Percentiles rank a stretch among this genome's conserved stretches.
phyloP scores from a whole-genome alignment of 1,139 yeast species.

The Pichia sp. region DNA sequence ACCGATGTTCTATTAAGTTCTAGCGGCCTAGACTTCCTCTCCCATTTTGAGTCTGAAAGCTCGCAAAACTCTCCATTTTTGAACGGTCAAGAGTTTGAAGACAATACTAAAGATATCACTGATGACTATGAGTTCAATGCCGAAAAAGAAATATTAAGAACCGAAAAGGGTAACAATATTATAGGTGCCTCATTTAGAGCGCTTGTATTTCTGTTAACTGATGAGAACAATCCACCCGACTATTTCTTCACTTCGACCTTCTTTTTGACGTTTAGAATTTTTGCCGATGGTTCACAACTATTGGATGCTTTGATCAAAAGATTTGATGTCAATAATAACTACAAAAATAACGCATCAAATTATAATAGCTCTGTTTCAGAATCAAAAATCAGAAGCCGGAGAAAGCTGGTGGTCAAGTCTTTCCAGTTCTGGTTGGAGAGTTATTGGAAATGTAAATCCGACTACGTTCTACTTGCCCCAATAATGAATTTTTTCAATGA shows the following conservation, averaged over 20 bases:
- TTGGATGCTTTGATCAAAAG: slow-evolving; percentile 65
- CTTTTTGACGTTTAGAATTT: slow-evolving; percentile 74
- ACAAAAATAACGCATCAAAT: slow-evolving; percentile 25
- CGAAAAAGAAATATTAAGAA: slow-evolving; percentile 44
- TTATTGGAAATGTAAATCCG: slow-evolving; percentile 67
- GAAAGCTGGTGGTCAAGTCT: slow-evolving; percentile 62
- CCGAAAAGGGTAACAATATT: slow-evolving; percentile 35
- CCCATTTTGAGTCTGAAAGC: slow-evolving; percentile 25
- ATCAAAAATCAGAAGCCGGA: slow-evolving; percentile 54
- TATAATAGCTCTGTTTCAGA: slow-evolving; percentile 41
- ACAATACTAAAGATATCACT: slow-evolving; percentile 1
- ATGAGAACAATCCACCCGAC: slow-evolving; percentile 66
- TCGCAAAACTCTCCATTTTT: slow-evolving; percentile 27
- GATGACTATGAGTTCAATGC: slow-evolving; percentile 21
- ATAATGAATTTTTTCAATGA: slow-evolving; percentile 75
- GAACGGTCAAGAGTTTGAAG: slow-evolving; percentile 23
- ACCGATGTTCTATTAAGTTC: slow-evolving; percentile 50
- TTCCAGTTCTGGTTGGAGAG: slow-evolving; percentile 84
- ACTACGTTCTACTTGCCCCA: slow-evolving; percentile 59
- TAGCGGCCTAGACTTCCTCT: slow-evolving; percentile 53
- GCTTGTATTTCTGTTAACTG: slow-evolving; percentile 64
- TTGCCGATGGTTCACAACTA: slow-evolving; percentile 64
- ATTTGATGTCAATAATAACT: slow-evolving; percentile 49
- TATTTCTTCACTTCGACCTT: slow-evolving; percentile 71
- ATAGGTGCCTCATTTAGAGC: slow-evolving; percentile 81